These are phyloP conservation scores for Monilinia aucupariae DNA, from an alignment of 2,329 filamentous ascomycete genomes.

Conservation along the genomic window DNA sequence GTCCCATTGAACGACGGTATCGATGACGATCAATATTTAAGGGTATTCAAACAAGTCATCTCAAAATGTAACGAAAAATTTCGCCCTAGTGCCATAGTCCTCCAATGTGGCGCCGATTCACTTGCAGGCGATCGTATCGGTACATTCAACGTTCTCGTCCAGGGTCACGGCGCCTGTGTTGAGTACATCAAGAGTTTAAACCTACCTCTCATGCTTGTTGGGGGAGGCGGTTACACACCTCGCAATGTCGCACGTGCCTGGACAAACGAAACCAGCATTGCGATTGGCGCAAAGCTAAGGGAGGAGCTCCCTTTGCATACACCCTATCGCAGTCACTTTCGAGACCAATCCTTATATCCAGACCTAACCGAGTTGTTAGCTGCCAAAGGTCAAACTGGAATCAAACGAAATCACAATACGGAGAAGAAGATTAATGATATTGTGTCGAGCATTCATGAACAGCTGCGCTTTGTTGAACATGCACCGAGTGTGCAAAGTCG, in stretches of 20 bases:
- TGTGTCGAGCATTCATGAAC: slow-evolving; percentile 72
- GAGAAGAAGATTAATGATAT: slow-evolving; percentile 70
- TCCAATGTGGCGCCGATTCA: slow-evolving; percentile 94
- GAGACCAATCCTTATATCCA: slow-evolving; percentile 80
- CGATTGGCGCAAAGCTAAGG: slow-evolving; percentile 66
- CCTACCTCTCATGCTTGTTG: slow-evolving; percentile 82
- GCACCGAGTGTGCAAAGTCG: slow-evolving; percentile 85
- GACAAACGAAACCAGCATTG: slow-evolving; percentile 93
- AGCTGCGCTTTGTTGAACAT: slow-evolving; percentile 76
- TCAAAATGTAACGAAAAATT: slow-evolving; percentile 74
- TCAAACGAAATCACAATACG: slow-evolving; percentile 69
- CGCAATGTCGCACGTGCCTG: slow-evolving; percentile 94
- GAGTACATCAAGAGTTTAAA: slow-evolving; percentile 77
- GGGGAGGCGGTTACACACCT: slow-evolving; percentile 93
- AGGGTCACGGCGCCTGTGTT: slow-evolving; percentile 88
- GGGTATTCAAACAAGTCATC: slow-evolving; percentile 78
- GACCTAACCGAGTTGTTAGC: slow-evolving; percentile 67
- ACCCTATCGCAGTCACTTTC: slow-evolving; percentile 83
- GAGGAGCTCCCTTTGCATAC: slow-evolving; percentile 72
- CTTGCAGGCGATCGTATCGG: slow-evolving; percentile 89
- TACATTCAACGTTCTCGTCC: slow-evolving; percentile 93
- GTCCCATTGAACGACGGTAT: slow-evolving; percentile 88
- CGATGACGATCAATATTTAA: slow-evolving; percentile 81
- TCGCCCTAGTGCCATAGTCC: slow-evolving; percentile 81
- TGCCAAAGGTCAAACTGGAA: slow-evolving; percentile 41